Base-by-base conservation (phyloP, 1,284 basidiomycete genomes). In the Apiotrichum sp. region DNA sequence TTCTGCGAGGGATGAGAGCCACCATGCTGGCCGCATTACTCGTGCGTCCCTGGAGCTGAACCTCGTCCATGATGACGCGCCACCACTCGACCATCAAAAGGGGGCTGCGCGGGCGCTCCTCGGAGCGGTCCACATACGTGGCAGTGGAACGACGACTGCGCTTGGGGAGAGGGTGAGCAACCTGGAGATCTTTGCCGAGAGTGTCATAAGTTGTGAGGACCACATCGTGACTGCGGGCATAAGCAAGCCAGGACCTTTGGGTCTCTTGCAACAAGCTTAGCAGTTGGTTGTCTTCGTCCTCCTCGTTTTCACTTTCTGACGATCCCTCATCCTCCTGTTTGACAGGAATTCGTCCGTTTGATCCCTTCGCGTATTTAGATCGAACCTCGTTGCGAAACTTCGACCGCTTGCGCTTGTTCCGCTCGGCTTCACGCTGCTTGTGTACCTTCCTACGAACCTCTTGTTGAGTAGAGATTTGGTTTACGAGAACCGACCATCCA, bases 61-160 rank as follows among this genome's bases (percentile, higher is more conserved):
- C 90, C 71, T 96, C 92, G 68, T 96, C 92, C 90, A 96, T 95
- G 58, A 93, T 84, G 14, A 95, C 89, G 35, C 92, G 78, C 70
- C 85, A 84, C 86, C 90, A 92, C 70, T 91, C 86, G 14, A 86
- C 84, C 79, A 84, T 82, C 16, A 91, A 81, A 45, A 92, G 76
- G 0, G 88, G 89, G 66, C 86, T 89, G 10, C 88, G 77, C 1
- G 82, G 79, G 22, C 84, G 77, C 53, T 81, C 81, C 8, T 80
- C 65, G 59, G 1, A 65, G 71, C 0, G 78, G 33, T 80, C 78
- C 32, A 78, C 73, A 74, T 89, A 90, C 6, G 80, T 77, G 2
- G 83, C 85, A 22, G 80, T 83, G 47, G 81, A 79, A 33, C 89
- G 81, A 9, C 86, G 80, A 2, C 86, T 84, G 33, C 89, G 80